Conservation (phyloP, 2,329 filamentous ascomycete species). For the Grosmannia huntii region DNA sequence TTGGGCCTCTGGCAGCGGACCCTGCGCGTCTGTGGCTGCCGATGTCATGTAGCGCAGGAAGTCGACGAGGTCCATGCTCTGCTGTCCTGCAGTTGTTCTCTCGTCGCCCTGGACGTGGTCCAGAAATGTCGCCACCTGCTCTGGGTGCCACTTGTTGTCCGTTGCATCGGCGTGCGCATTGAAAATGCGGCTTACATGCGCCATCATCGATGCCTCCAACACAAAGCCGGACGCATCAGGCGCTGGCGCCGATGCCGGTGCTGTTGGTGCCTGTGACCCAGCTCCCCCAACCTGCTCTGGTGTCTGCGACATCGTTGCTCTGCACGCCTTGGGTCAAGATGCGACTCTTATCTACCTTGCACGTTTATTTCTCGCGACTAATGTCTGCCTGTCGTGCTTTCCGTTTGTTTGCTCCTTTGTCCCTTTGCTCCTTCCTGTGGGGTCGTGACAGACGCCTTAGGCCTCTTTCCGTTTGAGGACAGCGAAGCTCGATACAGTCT, state of each 20-base stretch:
- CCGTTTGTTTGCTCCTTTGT: too few species aligned
- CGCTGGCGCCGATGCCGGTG: background rate
- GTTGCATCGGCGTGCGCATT: slow-evolving; percentile 26
- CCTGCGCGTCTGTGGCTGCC: slow-evolving; percentile 27
- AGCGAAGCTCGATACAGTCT: too few species aligned
- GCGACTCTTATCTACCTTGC: too few species aligned
- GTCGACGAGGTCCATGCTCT: slow-evolving; percentile 31
- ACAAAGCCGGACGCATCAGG: background rate
- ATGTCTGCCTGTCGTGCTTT: too few species aligned
- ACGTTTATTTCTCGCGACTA: too few species aligned
- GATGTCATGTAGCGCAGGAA: slow-evolving; percentile 48
- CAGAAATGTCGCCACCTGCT: slow-evolving; percentile 33
- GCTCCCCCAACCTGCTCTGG: background rate
- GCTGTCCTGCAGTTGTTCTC: slow-evolving; percentile 14
- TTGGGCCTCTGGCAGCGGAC: slow-evolving; percentile 22
- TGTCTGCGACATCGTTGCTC: background rate
- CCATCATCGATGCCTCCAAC: slow-evolving; percentile 26
- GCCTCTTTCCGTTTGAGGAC: too few species aligned
- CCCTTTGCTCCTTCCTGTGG: too few species aligned
- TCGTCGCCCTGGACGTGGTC: slow-evolving; percentile 32
- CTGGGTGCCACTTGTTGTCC: slow-evolving; percentile 29
- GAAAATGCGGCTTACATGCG: slow-evolving; percentile 35
- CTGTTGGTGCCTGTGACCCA: background rate
- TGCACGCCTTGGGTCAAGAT: too few species aligned
- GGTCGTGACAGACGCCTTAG: too few species aligned